Percentiles rank a stretch among this genome's conserved stretches.
Conservation (phyloP, 768 basidiomycete genomes). For the Clitopilus passeckerianus region DNA sequence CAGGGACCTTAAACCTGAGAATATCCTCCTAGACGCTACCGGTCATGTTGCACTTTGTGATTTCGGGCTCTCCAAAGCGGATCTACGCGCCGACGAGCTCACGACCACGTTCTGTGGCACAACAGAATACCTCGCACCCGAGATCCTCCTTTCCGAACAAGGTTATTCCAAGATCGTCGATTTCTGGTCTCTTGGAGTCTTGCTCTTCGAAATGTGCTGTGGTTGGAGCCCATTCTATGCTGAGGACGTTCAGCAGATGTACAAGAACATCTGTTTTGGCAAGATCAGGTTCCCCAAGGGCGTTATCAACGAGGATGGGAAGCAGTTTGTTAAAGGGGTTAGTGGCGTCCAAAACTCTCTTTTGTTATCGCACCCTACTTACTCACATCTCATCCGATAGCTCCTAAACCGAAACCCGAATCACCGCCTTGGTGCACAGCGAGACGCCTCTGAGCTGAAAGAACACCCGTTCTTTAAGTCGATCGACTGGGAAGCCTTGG, state of each 20-base stretch:
- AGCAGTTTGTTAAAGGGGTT: constrained; percentile 98
- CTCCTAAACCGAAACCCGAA: constrained; percentile 98
- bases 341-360: constrained; percentile 27
- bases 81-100: constrained; percentile 87
- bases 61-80: constrained; percentile 96
- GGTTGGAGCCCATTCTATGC: constrained; percentile 99
- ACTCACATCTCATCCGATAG: constrained; percentile 34
- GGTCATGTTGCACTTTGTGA: constrained; percentile 98
- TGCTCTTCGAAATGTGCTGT: constrained; percentile 99
- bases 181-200: constrained; percentile 95
- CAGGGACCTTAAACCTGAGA: constrained; percentile 96
- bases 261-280: constrained; percentile 97
- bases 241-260: constrained; percentile 99
- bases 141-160: constrained; percentile 97
- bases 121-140: constrained; percentile 97
- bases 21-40: constrained; percentile 96
- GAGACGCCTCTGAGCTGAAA: constrained; percentile 91
- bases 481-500: constrained; percentile 90
- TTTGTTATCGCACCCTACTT: constrained; percentile 5
- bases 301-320: constrained; percentile 96
- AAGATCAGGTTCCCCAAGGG: constrained; percentile 98
- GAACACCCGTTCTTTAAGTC: constrained; percentile 90
- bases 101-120: constrained; percentile 99
- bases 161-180: constrained; percentile 99
- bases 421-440: constrained; percentile 86